Evolutionary conservation across 78 protist genomes (phyloP).

Genomic region (Dictyostelium intermedium): DNA sequence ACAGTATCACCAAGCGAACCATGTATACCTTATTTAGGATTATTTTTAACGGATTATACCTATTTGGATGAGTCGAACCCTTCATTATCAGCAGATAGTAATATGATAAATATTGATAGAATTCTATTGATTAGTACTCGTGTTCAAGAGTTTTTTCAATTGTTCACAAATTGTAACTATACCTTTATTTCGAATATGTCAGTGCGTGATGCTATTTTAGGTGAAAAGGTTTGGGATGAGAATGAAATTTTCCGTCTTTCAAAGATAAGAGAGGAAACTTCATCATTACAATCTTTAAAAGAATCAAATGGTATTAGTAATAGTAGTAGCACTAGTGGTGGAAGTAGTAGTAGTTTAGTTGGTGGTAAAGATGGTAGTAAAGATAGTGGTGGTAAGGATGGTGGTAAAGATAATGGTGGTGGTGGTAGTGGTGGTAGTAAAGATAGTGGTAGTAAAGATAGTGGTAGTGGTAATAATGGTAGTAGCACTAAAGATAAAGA

Average conservation of each 20-base stretch:
- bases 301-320: background rate
- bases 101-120: slow-evolving; percentile 65
- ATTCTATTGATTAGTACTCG: slow-evolving; percentile 48
- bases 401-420: background rate
- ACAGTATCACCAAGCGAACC: slow-evolving; percentile 55
- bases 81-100: background rate
- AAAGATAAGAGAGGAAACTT: slow-evolving; percentile 47
- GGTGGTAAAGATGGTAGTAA: background rate
- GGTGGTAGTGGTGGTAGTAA: background rate
- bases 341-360: background rate
- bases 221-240: slow-evolving; percentile 77
- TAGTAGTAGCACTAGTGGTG: background rate
- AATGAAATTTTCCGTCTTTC: slow-evolving; percentile 66
- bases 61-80: slow-evolving; percentile 71
- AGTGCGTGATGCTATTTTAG: slow-evolving; percentile 44
- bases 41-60: slow-evolving; percentile 64
- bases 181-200: background rate
- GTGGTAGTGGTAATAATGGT: background rate
- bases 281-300: background rate
- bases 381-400: background rate
- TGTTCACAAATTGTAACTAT: slow-evolving; percentile 66
- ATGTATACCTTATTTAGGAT: slow-evolving; percentile 70
- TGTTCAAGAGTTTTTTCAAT: slow-evolving; percentile 72
- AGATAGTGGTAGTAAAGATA: background rate
- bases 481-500: background rate